These are phyloP conservation scores for Quercus agrifolia DNA, from an alignment of 306 rosid genomes.

Conservation along the genomic window DNA sequence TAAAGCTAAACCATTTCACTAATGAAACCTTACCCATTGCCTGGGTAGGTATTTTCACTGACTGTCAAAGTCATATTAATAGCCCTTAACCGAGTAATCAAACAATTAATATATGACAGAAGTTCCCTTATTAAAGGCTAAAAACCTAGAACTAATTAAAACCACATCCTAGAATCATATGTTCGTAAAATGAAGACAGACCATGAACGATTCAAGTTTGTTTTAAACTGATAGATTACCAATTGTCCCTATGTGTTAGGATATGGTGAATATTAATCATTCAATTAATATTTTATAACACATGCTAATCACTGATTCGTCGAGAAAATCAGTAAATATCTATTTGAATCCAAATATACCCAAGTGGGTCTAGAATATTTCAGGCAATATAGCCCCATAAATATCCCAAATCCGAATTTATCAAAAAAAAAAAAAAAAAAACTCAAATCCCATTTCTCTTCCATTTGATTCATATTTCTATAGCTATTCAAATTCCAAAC, in stretches of 20 bases:
- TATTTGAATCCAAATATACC: background rate
- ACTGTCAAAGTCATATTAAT: too few relatives aligned
- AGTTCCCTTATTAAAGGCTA: background rate
- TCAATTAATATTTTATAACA: too few relatives aligned
- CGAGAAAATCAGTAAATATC: background rate
- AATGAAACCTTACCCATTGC: background rate
- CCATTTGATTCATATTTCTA: background rate
- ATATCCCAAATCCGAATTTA: background rate
- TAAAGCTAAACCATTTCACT: background rate
- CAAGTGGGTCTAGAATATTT: background rate
- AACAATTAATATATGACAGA: background rate
- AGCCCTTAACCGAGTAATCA: background rate
- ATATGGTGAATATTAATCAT: too few relatives aligned
- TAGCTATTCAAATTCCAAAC: background rate
- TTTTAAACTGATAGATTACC: too few relatives aligned
- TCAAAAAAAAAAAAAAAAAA: too few relatives aligned
- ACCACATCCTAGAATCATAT: background rate
- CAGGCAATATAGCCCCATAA: background rate
- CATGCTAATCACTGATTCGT: too few relatives aligned
- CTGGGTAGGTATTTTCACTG: too few relatives aligned
- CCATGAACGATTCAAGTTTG: background rate
- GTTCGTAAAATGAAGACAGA: background rate
- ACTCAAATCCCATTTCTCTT: background rate
- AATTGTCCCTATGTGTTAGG: too few relatives aligned
- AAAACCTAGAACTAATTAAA: background rate